A percentile compares a stretch with the other conserved stretches of the same genome.
These are phyloP conservation scores for Neodidymelliopsis sp. DNA, from an alignment of 2,329 filamentous ascomycete species.

Conservation along the genomic window DNA sequence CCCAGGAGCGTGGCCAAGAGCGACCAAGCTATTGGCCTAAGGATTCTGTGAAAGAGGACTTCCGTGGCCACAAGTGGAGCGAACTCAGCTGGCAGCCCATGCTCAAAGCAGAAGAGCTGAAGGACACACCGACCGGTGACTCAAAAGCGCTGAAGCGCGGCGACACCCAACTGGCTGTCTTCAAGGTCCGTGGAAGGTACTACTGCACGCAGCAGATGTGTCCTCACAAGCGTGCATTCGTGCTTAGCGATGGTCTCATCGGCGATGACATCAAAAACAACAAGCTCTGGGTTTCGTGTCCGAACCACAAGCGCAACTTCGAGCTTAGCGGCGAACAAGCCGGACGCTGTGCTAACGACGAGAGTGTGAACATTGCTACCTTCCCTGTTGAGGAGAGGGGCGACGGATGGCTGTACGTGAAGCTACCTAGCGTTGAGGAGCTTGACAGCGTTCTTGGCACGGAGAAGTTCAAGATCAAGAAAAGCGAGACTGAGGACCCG, in stretches of 20 bases:
- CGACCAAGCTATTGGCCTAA: slow-evolving; percentile 81
- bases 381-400: slow-evolving; percentile 78
- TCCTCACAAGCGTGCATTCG: slow-evolving; percentile 88
- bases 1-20: slow-evolving; percentile 74
- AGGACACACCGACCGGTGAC: slow-evolving; percentile 72
- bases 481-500: slow-evolving; percentile 67
- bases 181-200: slow-evolving; percentile 80
- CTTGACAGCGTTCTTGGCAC: slow-evolving; percentile 82
- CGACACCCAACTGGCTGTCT: slow-evolving; percentile 87
- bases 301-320: slow-evolving; percentile 90
- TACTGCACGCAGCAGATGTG: slow-evolving; percentile 95
- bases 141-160: slow-evolving; percentile 82
- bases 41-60: slow-evolving; percentile 72
- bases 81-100: slow-evolving; percentile 80
- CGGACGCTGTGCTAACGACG: slow-evolving; percentile 78
- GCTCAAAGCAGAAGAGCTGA: slow-evolving; percentile 74
- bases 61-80: slow-evolving; percentile 73
- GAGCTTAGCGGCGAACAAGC: slow-evolving; percentile 71
- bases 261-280: slow-evolving; percentile 68
- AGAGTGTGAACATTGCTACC: slow-evolving; percentile 78
- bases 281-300: slow-evolving; percentile 86
- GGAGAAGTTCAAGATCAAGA: slow-evolving; percentile 77
- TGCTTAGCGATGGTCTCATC: slow-evolving; percentile 84
- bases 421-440: slow-evolving; percentile 80
- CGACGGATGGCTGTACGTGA: slow-evolving; percentile 81